These are phyloP conservation scores for Spathaspora arborariae DNA, from an alignment of 805 yeast species.

Conservation along the genomic window DNA sequence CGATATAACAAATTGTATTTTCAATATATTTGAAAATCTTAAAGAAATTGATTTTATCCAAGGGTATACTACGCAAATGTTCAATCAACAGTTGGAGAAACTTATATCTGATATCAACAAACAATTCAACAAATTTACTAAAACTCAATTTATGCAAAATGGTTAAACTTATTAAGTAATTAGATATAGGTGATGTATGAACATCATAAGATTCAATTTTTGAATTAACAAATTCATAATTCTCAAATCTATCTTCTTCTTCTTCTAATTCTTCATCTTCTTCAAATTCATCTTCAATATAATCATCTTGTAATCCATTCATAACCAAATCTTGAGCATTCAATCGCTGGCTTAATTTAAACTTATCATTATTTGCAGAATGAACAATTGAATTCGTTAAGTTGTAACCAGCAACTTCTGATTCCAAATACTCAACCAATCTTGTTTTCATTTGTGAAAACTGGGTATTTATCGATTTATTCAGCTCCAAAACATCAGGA, in stretches of 20 bases:
- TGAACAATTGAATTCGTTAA: slow-evolving; percentile 12
- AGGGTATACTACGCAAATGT: slow-evolving; percentile 1
- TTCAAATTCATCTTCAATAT: slow-evolving; percentile 5
- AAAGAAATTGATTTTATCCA: slow-evolving; percentile 20
- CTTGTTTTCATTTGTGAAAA: slow-evolving; percentile 19
- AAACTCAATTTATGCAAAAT: slow-evolving; percentile 22
- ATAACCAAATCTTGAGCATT: too few species aligned
- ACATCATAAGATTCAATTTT: slow-evolving; percentile 8
- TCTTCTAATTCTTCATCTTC: slow-evolving; percentile 5
- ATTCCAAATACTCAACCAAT: slow-evolving; percentile 23
- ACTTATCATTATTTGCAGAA: slow-evolving; percentile 15
- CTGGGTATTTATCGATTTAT: slow-evolving; percentile 11
- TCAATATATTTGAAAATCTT: slow-evolving; percentile 30
- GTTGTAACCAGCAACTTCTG: slow-evolving; percentile 21
- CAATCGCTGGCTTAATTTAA: slow-evolving; percentile 14
- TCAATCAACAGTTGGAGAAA: slow-evolving; percentile 14
- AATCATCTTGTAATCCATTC: not conserved
- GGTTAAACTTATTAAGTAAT: slow-evolving; percentile 29
- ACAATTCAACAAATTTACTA: slow-evolving; percentile 16
- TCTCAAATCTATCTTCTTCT: slow-evolving; percentile 6
- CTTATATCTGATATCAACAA: slow-evolving; percentile 21
- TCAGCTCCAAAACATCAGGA: slow-evolving; percentile 12
- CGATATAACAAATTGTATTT: slow-evolving; percentile 26
- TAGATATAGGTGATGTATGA: slow-evolving; percentile 23
- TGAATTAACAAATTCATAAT: slow-evolving; percentile 6